These are phyloP conservation scores for Cryptococcus amylolentus DNA, from an alignment of 1,284 basidiomycete species.

Conservation along the genomic window DNA sequence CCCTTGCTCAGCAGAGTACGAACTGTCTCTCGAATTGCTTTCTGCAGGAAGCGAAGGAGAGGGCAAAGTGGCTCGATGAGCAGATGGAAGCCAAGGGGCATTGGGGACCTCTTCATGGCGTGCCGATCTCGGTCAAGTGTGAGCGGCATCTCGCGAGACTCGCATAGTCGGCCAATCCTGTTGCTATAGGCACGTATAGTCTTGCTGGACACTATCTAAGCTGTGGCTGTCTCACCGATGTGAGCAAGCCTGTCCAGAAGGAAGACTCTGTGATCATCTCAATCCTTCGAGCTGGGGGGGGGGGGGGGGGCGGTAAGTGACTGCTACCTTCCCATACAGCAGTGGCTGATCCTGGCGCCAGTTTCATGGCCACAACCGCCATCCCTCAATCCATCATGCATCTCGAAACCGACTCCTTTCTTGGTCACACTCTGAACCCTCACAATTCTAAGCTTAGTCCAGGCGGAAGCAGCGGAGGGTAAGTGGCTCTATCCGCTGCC, in stretches of 20 bases:
- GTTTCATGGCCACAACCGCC: slow-evolving; percentile 23
- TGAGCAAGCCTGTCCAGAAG: not conserved
- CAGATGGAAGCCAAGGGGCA: slow-evolving; percentile 55
- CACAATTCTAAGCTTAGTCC: slow-evolving; percentile 55
- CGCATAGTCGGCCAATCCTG: no score
- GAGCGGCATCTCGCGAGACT: no score
- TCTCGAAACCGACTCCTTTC: slow-evolving; percentile 28
- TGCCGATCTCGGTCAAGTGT: slow-evolving; percentile 61
- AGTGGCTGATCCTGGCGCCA: slow-evolving; percentile 6
- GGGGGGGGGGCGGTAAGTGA: no score
- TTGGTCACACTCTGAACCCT: slow-evolving; percentile 49
- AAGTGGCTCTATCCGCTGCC: slow-evolving; percentile 54
- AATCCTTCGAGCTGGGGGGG: slow-evolving; percentile 18
- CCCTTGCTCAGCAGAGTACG: slow-evolving; percentile 43
- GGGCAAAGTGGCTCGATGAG: slow-evolving; percentile 60
- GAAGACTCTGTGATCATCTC: slow-evolving; percentile 11
- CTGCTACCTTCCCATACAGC: no score
- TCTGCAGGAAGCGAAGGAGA: slow-evolving; percentile 58
- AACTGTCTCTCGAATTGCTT: slow-evolving; percentile 70
- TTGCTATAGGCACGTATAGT: not conserved
- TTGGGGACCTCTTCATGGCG: slow-evolving; percentile 60
- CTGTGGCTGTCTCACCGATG: not conserved
- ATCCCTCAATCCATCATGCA: slow-evolving; percentile 35
- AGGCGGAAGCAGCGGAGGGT: slow-evolving; percentile 61
- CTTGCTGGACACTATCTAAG: slow-evolving; percentile 3